Evolutionary conservation across 179 eudicot genomes (phyloP), one percentile per base, ranked within the genome.

Genomic region (Spinacia oleracea): DNA sequence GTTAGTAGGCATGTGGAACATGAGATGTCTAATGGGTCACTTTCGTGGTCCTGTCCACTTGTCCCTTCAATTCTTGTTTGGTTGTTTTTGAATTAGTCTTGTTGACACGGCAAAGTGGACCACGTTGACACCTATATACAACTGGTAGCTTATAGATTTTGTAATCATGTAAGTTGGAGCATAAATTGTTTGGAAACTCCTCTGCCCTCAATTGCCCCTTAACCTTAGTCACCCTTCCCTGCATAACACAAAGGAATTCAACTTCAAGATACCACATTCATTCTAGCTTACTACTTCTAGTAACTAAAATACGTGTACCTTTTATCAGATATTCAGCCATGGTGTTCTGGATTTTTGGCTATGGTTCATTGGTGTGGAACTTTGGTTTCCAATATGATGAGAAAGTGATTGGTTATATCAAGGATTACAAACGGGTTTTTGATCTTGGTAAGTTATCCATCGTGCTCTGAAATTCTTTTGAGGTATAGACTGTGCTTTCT

Each of bases 341-440:
- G 98, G 98, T 90, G 66, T 89, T 95, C 85, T 95, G 98, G 98
- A 81, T 95, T 80, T 95, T 95, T 81, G 98, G 98, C 45, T 95
- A 91, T 82, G 98, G 98, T 48, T 95, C 98, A 74, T 86, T 95
- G 90, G 92, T 90, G 71, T 93, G 98, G 98, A 95, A 95, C 88
- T 92, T 91, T 15, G 98, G 98, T 4, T 95, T 95, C 72, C 82
- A 90, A 14, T 94, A 93, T 45, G 97, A 95, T 80, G 98, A 95
- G 87, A 95, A 95, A 83, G 84, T 91, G 73, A 82, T 95, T 55
- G 98, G 98, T 77, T 95, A 84, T 78, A 89, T 95, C 83, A 95
- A 90, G 87, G 93, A 93, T 74, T 90, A 95, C 79, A 85, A 74
- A 58, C 89, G 98, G 32, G 95, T 89, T 63, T 95, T 95, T 83